Base-by-base conservation (phyloP, 306 rosid genomes). In the Rosa lucieae region DNA sequence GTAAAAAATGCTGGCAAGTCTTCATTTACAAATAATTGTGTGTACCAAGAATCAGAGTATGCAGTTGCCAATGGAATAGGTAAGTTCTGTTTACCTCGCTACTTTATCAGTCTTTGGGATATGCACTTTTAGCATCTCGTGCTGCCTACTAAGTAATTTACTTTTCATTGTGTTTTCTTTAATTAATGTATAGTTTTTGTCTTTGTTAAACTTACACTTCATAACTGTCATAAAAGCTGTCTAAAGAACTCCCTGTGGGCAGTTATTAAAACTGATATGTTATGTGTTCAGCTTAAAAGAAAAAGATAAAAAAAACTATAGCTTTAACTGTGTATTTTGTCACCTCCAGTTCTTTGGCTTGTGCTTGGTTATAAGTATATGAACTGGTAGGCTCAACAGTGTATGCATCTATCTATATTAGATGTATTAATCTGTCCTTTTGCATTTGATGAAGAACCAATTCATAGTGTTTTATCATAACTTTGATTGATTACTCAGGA, bases 1-100 rank as follows among this genome's bases (percentile, higher is more conserved):
- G 82, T 85, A 59, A 72, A 84, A 87, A 93, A 89, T 87, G 90
- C 88, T 59, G 94, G 97, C 44, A 96, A 88, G 83, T 87, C 92
- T 77, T 91, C 92, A 67, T 93, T 84, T 76, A 81, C 85, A 75
- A 89, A 89, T 76, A 87, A 91, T 55, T 70, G 79, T 80, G 70
- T 75, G 53, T 82, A 72, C 70, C 85, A 79, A 76, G 92, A 86
- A 62, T 86, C 89, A 77, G 94, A 92, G 73, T 82, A 84, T 83
- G 89, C 78, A 42, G 71, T 70, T 75, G 91, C 87, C 67, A 92
- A 85, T 83, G 91, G 92, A 72, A 82, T 87, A 61, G 97, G 95
- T 92, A 85, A 77, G 62, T 82, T 65, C 78, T 79, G 47, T 81
- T 52, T 51, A 37, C 52, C 29, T n/a, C 61, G 23, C 2, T 35